phyloP scores from a whole-genome alignment of 106 monocot genomes.

The Agapanthus africanus region DNA sequence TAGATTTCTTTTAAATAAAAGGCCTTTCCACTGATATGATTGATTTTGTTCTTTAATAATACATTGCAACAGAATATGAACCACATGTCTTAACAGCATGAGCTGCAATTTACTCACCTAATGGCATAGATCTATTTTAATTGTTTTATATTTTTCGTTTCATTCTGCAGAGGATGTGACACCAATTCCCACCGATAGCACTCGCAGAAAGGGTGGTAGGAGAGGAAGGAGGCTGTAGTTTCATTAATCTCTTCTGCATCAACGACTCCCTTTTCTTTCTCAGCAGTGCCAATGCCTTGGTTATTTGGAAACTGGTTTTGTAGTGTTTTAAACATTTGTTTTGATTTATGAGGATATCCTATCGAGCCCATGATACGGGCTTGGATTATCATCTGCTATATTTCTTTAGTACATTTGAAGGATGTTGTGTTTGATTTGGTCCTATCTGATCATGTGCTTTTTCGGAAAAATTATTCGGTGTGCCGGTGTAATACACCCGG shows the following conservation, averaged over 20 bases:
- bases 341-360: neutral
- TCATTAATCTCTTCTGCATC: neutral
- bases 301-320: constrained; percentile 2
- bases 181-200: constrained; percentile 88
- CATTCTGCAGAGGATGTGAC: constrained; percentile 82
- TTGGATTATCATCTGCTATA: too few relatives aligned
- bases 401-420: too few relatives aligned
- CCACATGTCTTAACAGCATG: too few relatives aligned
- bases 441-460: neutral
- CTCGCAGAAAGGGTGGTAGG: constrained; percentile 88
- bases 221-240: constrained; percentile 80
- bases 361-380: neutral
- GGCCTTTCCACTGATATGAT: too few relatives aligned
- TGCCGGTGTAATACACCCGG: too few relatives aligned
- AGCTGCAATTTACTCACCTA: too few relatives aligned
- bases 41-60: too few relatives aligned
- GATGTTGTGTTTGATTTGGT: neutral
- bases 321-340: neutral
- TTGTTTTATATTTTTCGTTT: too few relatives aligned
- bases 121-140: too few relatives aligned
- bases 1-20: too few relatives aligned
- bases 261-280: neutral
- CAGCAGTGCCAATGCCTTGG: neutral
- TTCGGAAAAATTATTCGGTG: too few relatives aligned
- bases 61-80: too few relatives aligned